Evolutionary conservation across 306 rosid genomes (phyloP).

Genomic region (Casuarina cunninghamiana): DNA sequence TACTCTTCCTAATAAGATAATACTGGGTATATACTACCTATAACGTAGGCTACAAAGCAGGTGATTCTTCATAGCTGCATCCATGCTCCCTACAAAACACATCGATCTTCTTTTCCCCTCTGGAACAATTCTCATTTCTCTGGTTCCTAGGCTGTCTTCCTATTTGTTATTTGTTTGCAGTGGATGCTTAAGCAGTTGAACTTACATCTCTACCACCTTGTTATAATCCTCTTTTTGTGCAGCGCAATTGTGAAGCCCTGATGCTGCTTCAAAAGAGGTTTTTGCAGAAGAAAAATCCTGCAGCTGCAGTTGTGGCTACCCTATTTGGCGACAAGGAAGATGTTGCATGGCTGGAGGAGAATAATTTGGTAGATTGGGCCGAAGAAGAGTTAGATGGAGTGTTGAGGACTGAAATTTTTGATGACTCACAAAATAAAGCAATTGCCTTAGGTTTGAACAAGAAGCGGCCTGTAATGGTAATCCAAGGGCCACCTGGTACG

Average conservation of each 20-base stretch:
- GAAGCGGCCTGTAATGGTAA: slow-evolving; percentile 65
- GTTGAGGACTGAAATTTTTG: slow-evolving; percentile 41
- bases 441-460: slow-evolving; percentile 69
- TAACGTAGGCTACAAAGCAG: not conserved
- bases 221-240: slow-evolving; percentile 23
- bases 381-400: slow-evolving; percentile 39
- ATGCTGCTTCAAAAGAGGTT: slow-evolving; percentile 86
- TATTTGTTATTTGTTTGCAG: not conserved
- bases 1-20: not conserved
- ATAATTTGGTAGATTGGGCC: slow-evolving; percentile 53
- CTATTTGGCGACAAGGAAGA: slow-evolving; percentile 78
- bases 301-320: slow-evolving; percentile 66
- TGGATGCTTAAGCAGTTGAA: slow-evolving; percentile 10
- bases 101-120: not conserved
- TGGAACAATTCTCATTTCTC: not conserved
- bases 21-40: not conserved
- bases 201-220: slow-evolving; percentile 13
- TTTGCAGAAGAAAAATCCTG: slow-evolving; percentile 69
- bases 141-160: slow-evolving; percentile 1
- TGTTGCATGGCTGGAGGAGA: slow-evolving; percentile 59
- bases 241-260: slow-evolving; percentile 91
- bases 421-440: slow-evolving; percentile 59
- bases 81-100: not conserved
- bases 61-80: not conserved
- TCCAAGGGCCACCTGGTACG: slow-evolving; percentile 93